These are phyloP conservation scores for Aspergillus conjunctus DNA, from an alignment of 495 filamentous ascomycete genomes.

Conservation along the genomic window DNA sequence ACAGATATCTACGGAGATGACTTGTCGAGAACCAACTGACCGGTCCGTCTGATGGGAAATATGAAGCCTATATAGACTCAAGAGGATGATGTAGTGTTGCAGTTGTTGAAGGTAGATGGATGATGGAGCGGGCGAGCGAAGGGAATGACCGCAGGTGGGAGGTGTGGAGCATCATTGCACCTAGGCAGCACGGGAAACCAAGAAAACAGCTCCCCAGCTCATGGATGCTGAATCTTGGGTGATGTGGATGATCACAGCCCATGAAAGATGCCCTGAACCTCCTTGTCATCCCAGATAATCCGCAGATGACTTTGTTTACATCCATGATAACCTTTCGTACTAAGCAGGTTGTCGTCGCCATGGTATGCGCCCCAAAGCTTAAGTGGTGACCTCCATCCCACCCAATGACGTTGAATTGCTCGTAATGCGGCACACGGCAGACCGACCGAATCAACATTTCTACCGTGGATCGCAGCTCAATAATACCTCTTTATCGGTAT, in stretches of 20 bases:
- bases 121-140: conserved; percentile 4
- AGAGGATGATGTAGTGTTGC: not conserved
- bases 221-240: not conserved
- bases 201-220: conserved; percentile 13
- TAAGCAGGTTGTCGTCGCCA: not conserved
- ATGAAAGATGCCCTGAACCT: not conserved
- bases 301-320: conserved; percentile 7
- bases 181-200: conserved; percentile 9
- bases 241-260: not conserved
- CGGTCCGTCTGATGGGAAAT: conserved; percentile 13
- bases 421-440: not conserved
- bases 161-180: not conserved
- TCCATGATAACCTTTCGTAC: not conserved
- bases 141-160: not conserved
- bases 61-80: not conserved
- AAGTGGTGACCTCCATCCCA: not conserved
- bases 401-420: conserved; percentile 3
- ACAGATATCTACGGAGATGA: conserved; percentile 5
- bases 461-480: not conserved
- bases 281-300: not conserved
- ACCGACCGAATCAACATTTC: not conserved
- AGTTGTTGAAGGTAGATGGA: conserved; percentile 4
- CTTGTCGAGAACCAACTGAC: conserved; percentile 16
- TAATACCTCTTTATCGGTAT: conserved; percentile 3
- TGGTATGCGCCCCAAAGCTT: conserved; percentile 18